phyloP scores from a whole-genome alignment of 768 basidiomycete genomes.

The Psilocybe azurescens region DNA sequence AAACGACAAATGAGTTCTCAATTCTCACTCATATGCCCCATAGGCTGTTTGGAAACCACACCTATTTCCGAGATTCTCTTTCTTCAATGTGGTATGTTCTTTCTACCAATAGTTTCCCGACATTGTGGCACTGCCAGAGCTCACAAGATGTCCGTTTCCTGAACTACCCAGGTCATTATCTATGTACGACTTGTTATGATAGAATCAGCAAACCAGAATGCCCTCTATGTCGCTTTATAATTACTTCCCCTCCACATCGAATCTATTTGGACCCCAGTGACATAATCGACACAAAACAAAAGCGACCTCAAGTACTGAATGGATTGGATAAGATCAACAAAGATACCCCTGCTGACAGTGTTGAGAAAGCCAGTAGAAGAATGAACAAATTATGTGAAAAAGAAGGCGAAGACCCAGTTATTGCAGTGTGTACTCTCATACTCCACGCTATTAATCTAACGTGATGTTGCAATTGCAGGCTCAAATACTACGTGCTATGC shows the following conservation, averaged over 20 bases:
- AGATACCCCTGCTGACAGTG: constrained; percentile 1
- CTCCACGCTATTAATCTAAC: background rate
- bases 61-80: constrained; percentile 6
- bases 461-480: background rate
- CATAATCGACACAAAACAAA: background rate
- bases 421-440: background rate
- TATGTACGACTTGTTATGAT: background rate
- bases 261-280: constrained; percentile 8
- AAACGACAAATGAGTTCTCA: background rate
- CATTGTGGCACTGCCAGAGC: background rate
- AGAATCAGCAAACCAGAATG: background rate
- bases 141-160: background rate
- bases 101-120: too few relatives aligned
- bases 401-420: background rate
- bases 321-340: constrained; percentile 8
- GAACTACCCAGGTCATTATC: constrained; percentile 4
- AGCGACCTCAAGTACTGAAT: background rate
- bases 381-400: constrained; percentile 2
- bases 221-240: background rate
- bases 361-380: constrained; percentile 8
- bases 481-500: background rate
- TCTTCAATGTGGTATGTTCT: constrained; percentile 8
- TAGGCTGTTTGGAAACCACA: background rate
- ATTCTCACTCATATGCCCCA: background rate
- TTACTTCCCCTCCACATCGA: background rate